Evolutionary conservation across 164 flowering plant species (phyloP).

Genomic region (Houttuynia cordata): DNA sequence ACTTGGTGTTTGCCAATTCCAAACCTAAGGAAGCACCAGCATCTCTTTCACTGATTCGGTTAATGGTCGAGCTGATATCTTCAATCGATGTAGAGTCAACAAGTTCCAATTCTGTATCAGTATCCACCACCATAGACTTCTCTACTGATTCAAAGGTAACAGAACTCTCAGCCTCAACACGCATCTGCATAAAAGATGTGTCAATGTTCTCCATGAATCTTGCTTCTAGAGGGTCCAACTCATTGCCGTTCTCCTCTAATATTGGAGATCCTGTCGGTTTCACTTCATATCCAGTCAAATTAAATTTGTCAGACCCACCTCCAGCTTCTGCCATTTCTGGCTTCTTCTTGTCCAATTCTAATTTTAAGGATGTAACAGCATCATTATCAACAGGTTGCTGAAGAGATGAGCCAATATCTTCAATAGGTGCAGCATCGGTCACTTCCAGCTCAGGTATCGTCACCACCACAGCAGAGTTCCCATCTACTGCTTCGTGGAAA

Average conservation of each 20-base stretch:
- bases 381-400: conserved; percentile 3
- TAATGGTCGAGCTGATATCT: not conserved
- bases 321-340: not conserved
- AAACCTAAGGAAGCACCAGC: not conserved
- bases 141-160: conserved; percentile 12
- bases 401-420: conserved; percentile 1
- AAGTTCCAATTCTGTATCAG: not conserved
- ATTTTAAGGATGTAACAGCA: not conserved
- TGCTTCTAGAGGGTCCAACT: conserved; percentile 6
- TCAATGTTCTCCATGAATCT: conserved; percentile 9
- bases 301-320: conserved; percentile 1
- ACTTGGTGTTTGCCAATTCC: not conserved
- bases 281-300: not conserved
- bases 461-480: not conserved
- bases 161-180: conserved; percentile 12
- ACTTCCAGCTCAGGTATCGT: conserved; percentile 6
- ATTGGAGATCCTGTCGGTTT: not conserved
- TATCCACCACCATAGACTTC: conserved; percentile 5
- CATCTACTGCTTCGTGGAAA: not conserved
- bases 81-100: conserved; percentile 1
- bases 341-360: not conserved
- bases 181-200: conserved; percentile 1
- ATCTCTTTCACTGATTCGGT: not conserved
- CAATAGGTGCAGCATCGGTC: conserved; percentile 11
- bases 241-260: not conserved